Evolutionary conservation across 2,329 filamentous ascomycete species (phyloP).

Genomic region (Botrytis hyacinthi): DNA sequence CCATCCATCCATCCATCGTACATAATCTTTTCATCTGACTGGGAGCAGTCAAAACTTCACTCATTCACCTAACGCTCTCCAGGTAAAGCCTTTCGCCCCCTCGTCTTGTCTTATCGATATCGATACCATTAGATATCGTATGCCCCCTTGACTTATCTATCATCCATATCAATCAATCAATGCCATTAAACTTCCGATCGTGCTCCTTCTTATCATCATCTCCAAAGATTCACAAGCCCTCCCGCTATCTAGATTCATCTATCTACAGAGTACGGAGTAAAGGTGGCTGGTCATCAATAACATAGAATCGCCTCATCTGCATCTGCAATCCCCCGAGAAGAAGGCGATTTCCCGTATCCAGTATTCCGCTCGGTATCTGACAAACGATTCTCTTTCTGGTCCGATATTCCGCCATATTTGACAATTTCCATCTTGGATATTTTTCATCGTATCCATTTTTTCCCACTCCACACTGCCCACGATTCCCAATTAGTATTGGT

Average conservation of each 20-base stretch:
- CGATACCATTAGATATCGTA: neutral
- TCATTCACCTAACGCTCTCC: neutral
- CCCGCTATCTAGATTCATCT: neutral
- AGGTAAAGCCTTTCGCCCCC: neutral
- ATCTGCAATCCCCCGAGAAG: neutral
- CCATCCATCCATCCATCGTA: neutral
- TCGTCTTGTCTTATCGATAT: neutral
- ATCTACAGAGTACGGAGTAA: neutral
- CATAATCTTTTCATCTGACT: neutral
- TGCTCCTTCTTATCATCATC: neutral
- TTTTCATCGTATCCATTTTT: neutral
- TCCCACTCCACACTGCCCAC: neutral
- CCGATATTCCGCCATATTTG: neutral
- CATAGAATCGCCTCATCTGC: neutral
- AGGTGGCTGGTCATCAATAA: neutral
- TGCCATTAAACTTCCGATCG: neutral
- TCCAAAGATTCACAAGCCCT: neutral
- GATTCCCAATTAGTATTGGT: neutral
- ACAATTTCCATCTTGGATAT: neutral
- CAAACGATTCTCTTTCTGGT: slow-evolving; percentile 5
- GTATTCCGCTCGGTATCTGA: slow-evolving; percentile 13
- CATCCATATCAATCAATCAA: neutral
- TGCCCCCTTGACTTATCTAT: neutral
- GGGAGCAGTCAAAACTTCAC: neutral
- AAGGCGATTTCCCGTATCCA: neutral